Conservation (phyloP, 2,329 filamentous ascomycete species). For the Tolypocladium endophyticum region DNA sequence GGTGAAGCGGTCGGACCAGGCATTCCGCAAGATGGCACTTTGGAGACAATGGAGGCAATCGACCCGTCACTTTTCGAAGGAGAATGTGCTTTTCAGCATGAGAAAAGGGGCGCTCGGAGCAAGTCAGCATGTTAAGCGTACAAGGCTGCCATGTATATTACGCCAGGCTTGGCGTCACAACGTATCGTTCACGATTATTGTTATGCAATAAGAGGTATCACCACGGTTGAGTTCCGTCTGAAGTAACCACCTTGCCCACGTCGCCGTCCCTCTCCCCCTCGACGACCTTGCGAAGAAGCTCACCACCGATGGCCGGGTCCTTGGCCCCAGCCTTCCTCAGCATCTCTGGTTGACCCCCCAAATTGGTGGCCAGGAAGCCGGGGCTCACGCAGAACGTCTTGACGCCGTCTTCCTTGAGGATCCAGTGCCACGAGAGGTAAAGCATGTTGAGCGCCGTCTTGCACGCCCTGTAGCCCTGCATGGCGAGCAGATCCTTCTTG, state of each 20-base stretch:
- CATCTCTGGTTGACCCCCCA: slow-evolving; percentile 22
- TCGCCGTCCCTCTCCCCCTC: slow-evolving; percentile 31
- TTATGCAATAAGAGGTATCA: slow-evolving; percentile 3
- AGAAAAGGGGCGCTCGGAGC: not conserved
- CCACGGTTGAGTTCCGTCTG: slow-evolving; percentile 20
- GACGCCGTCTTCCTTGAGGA: slow-evolving; percentile 36
- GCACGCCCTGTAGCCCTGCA: slow-evolving; percentile 11
- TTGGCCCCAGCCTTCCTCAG: slow-evolving; percentile 22
- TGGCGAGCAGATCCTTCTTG: slow-evolving; percentile 34
- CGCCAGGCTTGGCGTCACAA: not conserved
- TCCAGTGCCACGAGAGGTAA: slow-evolving; percentile 31
- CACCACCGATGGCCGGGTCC: slow-evolving; percentile 23
- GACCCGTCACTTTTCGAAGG: too few relatives aligned
- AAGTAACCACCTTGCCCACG: slow-evolving; percentile 24
- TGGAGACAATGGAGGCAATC: too few relatives aligned
- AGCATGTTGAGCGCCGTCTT: slow-evolving; percentile 19
- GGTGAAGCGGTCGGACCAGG: too few relatives aligned
- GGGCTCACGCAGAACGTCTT: slow-evolving; percentile 38
- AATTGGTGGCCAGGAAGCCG: slow-evolving; percentile 35
- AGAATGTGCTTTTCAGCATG: too few relatives aligned
- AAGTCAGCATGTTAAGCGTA: too few relatives aligned
- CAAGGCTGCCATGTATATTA: not conserved
- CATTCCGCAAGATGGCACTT: too few relatives aligned
- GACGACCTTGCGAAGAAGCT: slow-evolving; percentile 26
- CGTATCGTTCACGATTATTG: not conserved